phyloP scores from a whole-genome alignment of 2,329 filamentous ascomycete species.

The Sporothrix variecibatus region DNA sequence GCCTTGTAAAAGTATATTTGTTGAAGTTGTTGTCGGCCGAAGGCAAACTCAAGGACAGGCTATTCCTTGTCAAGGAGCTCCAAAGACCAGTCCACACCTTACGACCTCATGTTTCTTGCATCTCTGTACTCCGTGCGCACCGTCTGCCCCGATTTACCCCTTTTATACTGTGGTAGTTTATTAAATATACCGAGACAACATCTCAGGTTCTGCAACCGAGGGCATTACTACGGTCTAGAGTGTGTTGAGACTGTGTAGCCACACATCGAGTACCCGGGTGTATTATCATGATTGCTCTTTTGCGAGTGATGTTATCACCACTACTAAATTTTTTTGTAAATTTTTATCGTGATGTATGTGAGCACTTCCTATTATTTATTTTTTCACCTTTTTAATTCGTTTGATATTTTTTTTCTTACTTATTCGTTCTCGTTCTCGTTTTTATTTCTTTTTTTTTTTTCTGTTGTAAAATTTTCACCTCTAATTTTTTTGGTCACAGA shows the following conservation, averaged over 20 bases:
- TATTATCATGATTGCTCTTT: neutral
- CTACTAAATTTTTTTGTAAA: neutral
- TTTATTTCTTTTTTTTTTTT: too few species aligned
- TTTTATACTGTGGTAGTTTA: neutral
- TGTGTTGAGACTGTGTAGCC: neutral
- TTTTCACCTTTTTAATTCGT: too few species aligned
- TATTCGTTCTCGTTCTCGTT: neutral
- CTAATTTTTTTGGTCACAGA: too few species aligned
- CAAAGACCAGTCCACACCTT: neutral
- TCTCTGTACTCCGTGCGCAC: neutral
- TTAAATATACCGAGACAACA: constrained; percentile 11
- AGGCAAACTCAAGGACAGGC: neutral
- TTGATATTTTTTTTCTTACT: neutral
- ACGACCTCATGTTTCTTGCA: constrained; percentile 4
- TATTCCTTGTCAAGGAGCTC: neutral
- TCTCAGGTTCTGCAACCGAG: neutral
- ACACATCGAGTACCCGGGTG: neutral
- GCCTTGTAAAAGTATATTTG: too few species aligned
- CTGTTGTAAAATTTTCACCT: too few species aligned
- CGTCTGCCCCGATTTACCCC: neutral
- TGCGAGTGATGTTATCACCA: neutral
- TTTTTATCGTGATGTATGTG: too few species aligned
- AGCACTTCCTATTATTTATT: neutral
- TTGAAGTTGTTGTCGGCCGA: neutral
- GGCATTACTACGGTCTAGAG: neutral